Conservation (phyloP, 2,329 filamentous ascomycete genomes). For the Curvularia spicifera region DNA sequence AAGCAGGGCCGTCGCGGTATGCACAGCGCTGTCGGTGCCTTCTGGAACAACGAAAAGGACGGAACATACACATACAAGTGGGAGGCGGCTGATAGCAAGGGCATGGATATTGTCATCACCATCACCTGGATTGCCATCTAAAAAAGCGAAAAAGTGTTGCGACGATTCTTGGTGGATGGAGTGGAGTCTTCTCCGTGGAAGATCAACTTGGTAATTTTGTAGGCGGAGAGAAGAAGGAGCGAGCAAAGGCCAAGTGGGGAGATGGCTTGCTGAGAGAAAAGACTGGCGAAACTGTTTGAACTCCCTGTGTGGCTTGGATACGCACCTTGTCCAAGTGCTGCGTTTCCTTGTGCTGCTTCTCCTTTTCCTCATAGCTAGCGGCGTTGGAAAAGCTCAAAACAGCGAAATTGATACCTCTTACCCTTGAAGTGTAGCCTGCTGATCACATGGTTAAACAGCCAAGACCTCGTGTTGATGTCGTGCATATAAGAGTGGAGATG, state of each 20-base stretch:
- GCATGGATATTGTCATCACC: slow-evolving; percentile 60
- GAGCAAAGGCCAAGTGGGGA: slow-evolving; percentile 7
- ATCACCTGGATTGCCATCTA: slow-evolving; percentile 73
- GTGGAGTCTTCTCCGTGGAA: not conserved
- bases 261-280: slow-evolving; percentile 4
- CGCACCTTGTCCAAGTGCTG: not conserved
- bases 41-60: slow-evolving; percentile 90
- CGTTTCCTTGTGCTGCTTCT: not conserved
- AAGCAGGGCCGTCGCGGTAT: slow-evolving; percentile 86
- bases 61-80: slow-evolving; percentile 92
- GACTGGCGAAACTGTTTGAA: slow-evolving; percentile 2
- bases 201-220: not conserved
- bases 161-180: not conserved
- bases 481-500: not conserved
- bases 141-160: slow-evolving; percentile 8
- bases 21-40: slow-evolving; percentile 84
- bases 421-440: not conserved
- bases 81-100: slow-evolving; percentile 62
- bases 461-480: not conserved
- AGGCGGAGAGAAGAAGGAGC: not conserved
- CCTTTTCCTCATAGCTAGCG: slow-evolving; percentile 13
- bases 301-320: slow-evolving; percentile 10
- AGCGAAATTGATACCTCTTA: slow-evolving; percentile 16
- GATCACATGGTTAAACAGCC: not conserved
- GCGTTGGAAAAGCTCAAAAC: slow-evolving; percentile 17